Evolutionary conservation across 2,329 filamentous ascomycete species (phyloP).

Genomic region (Fusarium proliferatum): DNA sequence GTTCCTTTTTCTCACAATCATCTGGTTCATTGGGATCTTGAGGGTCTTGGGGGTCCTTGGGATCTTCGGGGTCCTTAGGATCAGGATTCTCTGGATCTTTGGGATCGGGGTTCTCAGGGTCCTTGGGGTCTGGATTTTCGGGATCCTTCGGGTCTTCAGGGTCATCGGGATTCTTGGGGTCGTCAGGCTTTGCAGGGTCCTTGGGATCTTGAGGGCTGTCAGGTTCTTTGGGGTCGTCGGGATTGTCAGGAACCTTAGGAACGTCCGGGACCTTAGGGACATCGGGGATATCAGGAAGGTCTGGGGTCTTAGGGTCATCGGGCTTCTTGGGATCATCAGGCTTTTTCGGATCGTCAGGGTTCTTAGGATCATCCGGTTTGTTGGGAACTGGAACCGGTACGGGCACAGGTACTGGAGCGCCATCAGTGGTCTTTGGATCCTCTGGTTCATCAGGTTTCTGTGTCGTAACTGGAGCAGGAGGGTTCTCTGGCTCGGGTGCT

Average conservation of each 20-base stretch:
- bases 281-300: background rate
- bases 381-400: background rate
- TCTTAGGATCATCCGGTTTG: background rate
- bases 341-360: background rate
- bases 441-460: background rate
- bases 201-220: background rate
- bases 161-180: background rate
- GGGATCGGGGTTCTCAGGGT: background rate
- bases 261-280: background rate
- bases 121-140: accelerated
- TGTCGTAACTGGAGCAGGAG: background rate
- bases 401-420: background rate
- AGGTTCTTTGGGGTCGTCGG: background rate
- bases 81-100: background rate
- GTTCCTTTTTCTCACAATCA: background rate
- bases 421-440: background rate
- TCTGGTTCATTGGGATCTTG: background rate
- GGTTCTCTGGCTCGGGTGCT: background rate
- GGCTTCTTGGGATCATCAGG: background rate
- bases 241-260: background rate
- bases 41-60: background rate
- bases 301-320: background rate
- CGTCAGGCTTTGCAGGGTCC: background rate
- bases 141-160: background rate
- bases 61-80: background rate